Evolutionary conservation across 2,329 filamentous ascomycete species (phyloP), one percentile per base, ranked within the genome.

Genomic region (Ambrosiella xylebori): DNA sequence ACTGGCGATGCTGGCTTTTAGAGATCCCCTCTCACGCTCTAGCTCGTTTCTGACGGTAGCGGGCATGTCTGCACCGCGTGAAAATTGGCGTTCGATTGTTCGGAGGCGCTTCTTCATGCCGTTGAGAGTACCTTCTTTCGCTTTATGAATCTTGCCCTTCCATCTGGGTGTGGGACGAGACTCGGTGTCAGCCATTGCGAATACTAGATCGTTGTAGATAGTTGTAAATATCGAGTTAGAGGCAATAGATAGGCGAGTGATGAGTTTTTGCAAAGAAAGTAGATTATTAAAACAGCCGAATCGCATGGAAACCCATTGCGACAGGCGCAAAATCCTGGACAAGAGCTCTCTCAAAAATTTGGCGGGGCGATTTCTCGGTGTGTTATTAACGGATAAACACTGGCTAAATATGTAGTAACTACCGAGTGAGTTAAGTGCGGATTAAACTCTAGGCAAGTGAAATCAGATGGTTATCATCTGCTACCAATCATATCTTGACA

Each of bases 21-120:
- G 83, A 3, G 82, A 76, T 52, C 76, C 77, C 62, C 91, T 71
- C 66, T 88, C 86, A 58, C 85, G 77, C 69, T 90, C 84, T 61
- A 86, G 76, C 35, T 88, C 83, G 49, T 81, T 74, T 59, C 81
- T 76, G 8, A 85, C 76, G 65, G 84, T 77, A 37, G 84, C 83
- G 0, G 86, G 84, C 56, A 90, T 74, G 57, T 81, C 76, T 54
- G 78, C 71, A 11, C 77, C 75, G 61, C 77, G 75, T 52, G 78
- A 74, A 39, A 91, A 74, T 8, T 82, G 75, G 56, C 87, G 76
- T 64, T 81, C 78, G 58, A 90, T 79, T 56, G 82, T 81, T 57
- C 87, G 77, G 60, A 81, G 81, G 51, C 84, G 79, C 69, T 86
- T 86, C 71, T 86, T 89, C 56, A 86, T 74, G 65, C 78, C 78